phyloP scores from a whole-genome alignment of 805 yeast species.

The Saturnispora bothae region DNA sequence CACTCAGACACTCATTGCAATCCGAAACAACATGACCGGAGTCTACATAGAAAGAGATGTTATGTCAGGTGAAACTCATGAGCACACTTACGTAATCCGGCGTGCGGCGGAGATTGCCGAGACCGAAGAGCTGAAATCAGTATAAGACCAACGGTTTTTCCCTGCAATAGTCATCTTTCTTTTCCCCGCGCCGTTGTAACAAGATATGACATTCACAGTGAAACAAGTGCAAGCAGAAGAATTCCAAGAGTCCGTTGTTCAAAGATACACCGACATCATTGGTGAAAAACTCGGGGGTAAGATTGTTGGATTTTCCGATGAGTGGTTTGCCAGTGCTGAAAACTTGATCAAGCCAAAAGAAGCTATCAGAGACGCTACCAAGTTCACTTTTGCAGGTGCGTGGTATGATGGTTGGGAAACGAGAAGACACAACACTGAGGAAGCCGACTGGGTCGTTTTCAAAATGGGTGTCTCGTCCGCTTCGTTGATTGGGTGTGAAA shows the following conservation, averaged over 20 bases:
- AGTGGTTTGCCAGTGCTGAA: constrained; percentile 91
- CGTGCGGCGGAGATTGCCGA: neutral
- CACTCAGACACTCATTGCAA: constrained; percentile 11
- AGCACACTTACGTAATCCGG: neutral
- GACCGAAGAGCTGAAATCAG: neutral
- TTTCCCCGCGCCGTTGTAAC: neutral
- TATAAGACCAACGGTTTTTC: neutral
- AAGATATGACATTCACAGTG: constrained; percentile 1
- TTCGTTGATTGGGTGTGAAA: constrained; percentile 67
- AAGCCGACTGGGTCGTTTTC: constrained; percentile 80
- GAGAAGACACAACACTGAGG: constrained; percentile 78
- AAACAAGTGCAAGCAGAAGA: constrained; percentile 24
- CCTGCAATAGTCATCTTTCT: neutral
- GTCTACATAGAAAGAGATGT: constrained; percentile 1
- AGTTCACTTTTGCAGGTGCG: constrained; percentile 77
- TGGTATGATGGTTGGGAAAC: constrained; percentile 99
- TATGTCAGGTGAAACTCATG: neutral
- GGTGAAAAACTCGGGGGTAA: constrained; percentile 79
- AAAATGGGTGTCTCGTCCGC: constrained; percentile 81
- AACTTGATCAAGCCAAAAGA: constrained; percentile 73
- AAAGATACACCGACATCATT: constrained; percentile 62
- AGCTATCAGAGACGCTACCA: constrained; percentile 74
- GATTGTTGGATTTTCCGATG: constrained; percentile 63
- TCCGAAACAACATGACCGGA: constrained; percentile 1
- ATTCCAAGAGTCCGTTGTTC: constrained; percentile 38